These are phyloP conservation scores for Leccinum broughii DNA, from an alignment of 768 basidiomycete genomes.

Conservation along the genomic window DNA sequence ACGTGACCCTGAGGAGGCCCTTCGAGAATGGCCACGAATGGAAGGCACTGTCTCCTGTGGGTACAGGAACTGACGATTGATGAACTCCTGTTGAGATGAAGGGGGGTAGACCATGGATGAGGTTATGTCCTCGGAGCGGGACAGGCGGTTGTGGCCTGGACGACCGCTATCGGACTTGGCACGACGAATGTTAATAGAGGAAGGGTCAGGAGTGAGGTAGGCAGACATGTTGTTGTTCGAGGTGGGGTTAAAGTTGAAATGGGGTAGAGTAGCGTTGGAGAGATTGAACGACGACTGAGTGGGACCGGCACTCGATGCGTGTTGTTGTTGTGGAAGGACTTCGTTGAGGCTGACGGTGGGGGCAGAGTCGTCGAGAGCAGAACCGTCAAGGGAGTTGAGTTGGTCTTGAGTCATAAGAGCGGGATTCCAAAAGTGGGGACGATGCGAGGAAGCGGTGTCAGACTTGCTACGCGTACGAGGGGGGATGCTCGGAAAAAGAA, in stretches of 20 bases:
- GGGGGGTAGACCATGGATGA: constrained; percentile 33
- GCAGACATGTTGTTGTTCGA: constrained; percentile 38
- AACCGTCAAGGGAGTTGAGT: constrained; percentile 34
- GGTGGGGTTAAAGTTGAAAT: constrained; percentile 38
- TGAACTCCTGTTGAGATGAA: constrained; percentile 43
- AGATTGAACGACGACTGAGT: constrained; percentile 32
- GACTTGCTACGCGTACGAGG: constrained; percentile 58
- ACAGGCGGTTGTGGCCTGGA: constrained; percentile 48
- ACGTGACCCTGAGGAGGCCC: constrained; percentile 42
- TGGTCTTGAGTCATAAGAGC: constrained; percentile 40
- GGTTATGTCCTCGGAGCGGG: constrained; percentile 64
- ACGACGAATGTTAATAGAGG: constrained; percentile 44
- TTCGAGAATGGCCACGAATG: constrained; percentile 43
- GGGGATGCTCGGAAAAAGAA: constrained; percentile 39
- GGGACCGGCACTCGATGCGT: constrained; percentile 23
- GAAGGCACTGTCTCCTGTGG: constrained; percentile 39
- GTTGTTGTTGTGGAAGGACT: constrained; percentile 30
- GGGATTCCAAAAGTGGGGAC: constrained; percentile 54
- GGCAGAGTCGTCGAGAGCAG: constrained; percentile 40
- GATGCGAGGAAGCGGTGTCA: constrained; percentile 50
- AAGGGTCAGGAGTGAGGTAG: constrained; percentile 38
- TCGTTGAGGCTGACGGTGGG: constrained; percentile 33
- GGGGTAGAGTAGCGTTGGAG: constrained; percentile 25
- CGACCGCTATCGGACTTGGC: constrained; percentile 48
- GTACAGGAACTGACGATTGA: constrained; percentile 44